A percentile compares a stretch with the other conserved stretches of the same genome.
These are phyloP conservation scores for Candida patagonica DNA, from an alignment of 805 yeast species.

Conservation along the genomic window DNA sequence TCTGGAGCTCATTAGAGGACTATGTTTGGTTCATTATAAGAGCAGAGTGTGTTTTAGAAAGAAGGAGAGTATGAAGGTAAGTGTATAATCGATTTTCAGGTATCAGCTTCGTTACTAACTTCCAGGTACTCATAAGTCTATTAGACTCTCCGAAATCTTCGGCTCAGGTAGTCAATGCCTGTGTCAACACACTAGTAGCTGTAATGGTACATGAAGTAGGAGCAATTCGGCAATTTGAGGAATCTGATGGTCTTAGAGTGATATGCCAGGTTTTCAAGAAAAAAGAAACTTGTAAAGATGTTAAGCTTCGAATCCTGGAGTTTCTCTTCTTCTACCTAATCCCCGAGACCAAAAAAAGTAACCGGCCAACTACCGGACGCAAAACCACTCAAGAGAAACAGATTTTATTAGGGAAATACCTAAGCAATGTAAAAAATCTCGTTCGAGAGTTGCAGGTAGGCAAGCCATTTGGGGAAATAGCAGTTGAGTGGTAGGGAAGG, in stretches of 20 bases:
- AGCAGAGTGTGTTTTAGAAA: conserved; percentile 43
- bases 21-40: conserved; percentile 47
- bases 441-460: conserved; percentile 38
- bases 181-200: conserved; percentile 49
- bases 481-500: conserved; percentile 36
- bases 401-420: conserved; percentile 32
- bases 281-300: conserved; percentile 36
- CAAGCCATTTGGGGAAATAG: conserved; percentile 42
- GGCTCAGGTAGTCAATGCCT: conserved; percentile 27
- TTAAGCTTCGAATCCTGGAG: conserved; percentile 57
- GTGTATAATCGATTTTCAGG: conserved; percentile 19
- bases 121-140: background rate
- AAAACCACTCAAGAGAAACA: conserved; percentile 39
- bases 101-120: background rate
- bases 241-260: conserved; percentile 42
- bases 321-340: conserved; percentile 59
- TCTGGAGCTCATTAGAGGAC: conserved; percentile 45
- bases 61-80: conserved; percentile 31
- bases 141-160: conserved; percentile 9
- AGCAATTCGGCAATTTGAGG: conserved; percentile 53
- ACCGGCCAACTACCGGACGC: conserved; percentile 21
- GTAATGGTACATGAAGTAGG: conserved; percentile 46
- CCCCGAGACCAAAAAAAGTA: conserved; percentile 39
- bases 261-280: conserved; percentile 40
- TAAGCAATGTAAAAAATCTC: conserved; percentile 38